Percentiles rank a stretch among this genome's conserved stretches.
Conservation (phyloP, 2,329 filamentous ascomycete genomes). For the Lachnellula hyalina region DNA sequence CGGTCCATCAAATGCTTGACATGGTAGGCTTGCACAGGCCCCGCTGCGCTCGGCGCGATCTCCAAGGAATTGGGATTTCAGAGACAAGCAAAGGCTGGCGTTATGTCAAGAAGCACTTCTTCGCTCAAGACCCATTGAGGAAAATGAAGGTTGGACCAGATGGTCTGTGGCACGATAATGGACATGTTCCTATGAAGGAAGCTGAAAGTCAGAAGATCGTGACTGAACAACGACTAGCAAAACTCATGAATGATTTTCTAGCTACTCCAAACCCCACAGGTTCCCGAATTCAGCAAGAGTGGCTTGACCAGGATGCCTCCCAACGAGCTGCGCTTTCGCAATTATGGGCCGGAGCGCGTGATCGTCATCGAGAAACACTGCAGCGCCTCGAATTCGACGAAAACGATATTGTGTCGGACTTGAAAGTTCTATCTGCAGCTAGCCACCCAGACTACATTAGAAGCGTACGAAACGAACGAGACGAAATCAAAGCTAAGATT, state of each 20-base stretch:
- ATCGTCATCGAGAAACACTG: neutral
- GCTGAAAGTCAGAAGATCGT: neutral
- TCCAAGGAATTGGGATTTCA: too few relatives aligned
- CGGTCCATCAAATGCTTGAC: conserved; percentile 1
- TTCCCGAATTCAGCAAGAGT: neutral
- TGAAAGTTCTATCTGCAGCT: neutral
- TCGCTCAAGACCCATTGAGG: neutral
- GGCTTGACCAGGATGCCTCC: conserved; percentile 2
- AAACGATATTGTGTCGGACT: neutral
- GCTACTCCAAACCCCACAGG: neutral
- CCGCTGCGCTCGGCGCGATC: neutral
- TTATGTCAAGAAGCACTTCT: neutral
- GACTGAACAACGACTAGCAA: neutral
- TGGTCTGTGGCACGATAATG: neutral
- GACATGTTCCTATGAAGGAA: neutral
- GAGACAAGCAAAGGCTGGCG: neutral
- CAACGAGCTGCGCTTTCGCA: neutral
- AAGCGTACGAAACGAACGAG: neutral
- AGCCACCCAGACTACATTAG: neutral
- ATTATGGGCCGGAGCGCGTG: neutral
- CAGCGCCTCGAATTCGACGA: neutral
- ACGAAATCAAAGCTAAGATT: neutral
- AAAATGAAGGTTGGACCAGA: too few relatives aligned
- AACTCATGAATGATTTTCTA: neutral
- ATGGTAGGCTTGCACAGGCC: neutral